Base-by-base conservation (phyloP, 768 basidiomycete genomes). In the Kwoniella heveanensis region DNA sequence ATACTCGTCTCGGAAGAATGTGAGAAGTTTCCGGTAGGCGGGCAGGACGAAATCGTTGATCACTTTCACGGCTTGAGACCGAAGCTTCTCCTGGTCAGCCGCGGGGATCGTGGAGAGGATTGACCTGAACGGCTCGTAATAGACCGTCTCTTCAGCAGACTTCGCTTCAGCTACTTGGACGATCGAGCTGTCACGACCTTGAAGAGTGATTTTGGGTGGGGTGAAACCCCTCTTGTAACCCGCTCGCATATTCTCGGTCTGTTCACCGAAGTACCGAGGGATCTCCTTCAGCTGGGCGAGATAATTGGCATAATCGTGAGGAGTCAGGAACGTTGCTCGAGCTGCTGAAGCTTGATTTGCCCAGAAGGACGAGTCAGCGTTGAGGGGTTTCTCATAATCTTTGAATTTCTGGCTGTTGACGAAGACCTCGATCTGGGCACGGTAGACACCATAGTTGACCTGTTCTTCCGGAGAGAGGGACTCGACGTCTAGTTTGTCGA, bases 391-490 rank as follows among this genome's bases (percentile, higher is more conserved):
- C 22, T 62, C 53, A 32, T 62, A 62, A 26, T 62, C 61, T 48
- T 56, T 62, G 61, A 55, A 62, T 13, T 30, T 21, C 22, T 55
- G 52, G 12, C 30, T 29, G 29, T 24, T 37, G 53, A 62, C 53
- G 22, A 48, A 54, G 8, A 56, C 54, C 27, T 62, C 61, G 29
- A 62, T 62, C 27, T 62, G 61, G 22, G 36, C 52, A 10, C 30
- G 52, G 47, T 62, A 62, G 6, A 62, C 61, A 13, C 54, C 61
- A 37, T 62, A 62, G n/a, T 62, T 62, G 13, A 62, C 61, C 26
- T 56, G 61, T 30, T 62, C 61, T 49, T 49, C 53, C 19, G 53
- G 5, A 21, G 61, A 62, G 15, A 62, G 54, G 1, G 53, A 26
- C 13, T 26, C 27, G 4, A 44, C 39, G 32, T 62, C 61, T 44